Base-by-base conservation (phyloP, 192 early-diverging fungal species). In the Rhizophagus clarus region DNA sequence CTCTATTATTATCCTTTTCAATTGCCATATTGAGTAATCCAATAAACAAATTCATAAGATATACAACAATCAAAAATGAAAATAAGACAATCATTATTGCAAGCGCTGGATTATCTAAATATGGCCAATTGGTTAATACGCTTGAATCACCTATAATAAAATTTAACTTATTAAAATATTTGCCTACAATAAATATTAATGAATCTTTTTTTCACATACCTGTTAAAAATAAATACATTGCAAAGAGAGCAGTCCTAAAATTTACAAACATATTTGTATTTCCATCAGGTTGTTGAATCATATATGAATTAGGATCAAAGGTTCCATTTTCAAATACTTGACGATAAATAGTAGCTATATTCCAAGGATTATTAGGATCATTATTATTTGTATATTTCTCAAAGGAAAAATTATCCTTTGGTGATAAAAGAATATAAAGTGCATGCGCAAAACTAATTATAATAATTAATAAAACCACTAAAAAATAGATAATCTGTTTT, bases 231-330 rank as follows among this genome's bases (percentile, higher is more conserved):
- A 17, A 22, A 34, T 71, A 71, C 15, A 71, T 29, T 6, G 69
- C 69, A 17, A 71, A n/a, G 40, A 71, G 24, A 0, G 69, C 11
- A 17, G 69, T 42, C 0, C 31, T 29, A 42, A 71, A 17, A 3
- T 10, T 4, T 31, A 29, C 31, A 71, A 40, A 71, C 22, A 42
- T n/a, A 8, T 71, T 71, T 20, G 69, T 71, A 71, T 71, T 71
- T 22, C 17, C 69, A 24, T 71, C 17, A 1, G 69, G 69, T 31
- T 28, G 24, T 71, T 24, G 9, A 10, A 71, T 71, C 5, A 71
- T 8, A 20, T 14, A 71, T 71, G 69, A 8, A 4, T 2, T 31
- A 0, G 10, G 3, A 45, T 9, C 15, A 40, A 71, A n/a, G 9
- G 17, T 0, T 4, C 69, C 69, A 24, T 40, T 22, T n/a, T n/a